Percentiles rank a stretch among this genome's conserved stretches.
phyloP scores from a whole-genome alignment of 208 protist genomes.

The Leishmania gerbilli region DNA sequence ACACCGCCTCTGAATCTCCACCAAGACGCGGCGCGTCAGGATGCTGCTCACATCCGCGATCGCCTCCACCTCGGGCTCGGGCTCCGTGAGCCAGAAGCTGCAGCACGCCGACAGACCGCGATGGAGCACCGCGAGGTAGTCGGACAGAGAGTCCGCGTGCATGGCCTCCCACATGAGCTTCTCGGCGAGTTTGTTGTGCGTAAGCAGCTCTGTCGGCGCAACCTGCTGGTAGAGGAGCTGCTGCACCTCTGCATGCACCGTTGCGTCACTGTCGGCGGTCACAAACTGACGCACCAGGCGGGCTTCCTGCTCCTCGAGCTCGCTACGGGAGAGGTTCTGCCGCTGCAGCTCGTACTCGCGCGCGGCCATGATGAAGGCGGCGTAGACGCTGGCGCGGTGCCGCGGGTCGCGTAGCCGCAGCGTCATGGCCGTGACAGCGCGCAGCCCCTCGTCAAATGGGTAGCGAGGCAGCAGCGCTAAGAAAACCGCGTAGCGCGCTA shows the following conservation, averaged over 20 bases:
- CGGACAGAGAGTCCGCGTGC: constrained; percentile 52
- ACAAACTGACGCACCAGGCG: constrained; percentile 66
- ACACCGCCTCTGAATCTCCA: constrained; percentile 12
- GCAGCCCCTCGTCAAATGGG: constrained; percentile 50
- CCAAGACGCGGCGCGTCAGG: constrained; percentile 55
- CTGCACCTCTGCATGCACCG: constrained; percentile 57
- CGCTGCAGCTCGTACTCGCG: constrained; percentile 58
- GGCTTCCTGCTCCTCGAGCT: constrained; percentile 67
- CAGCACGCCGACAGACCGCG: constrained; percentile 55
- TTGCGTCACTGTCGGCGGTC: constrained; percentile 41
- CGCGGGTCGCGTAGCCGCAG: constrained; percentile 42
- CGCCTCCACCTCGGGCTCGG: constrained; percentile 52
- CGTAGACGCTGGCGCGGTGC: constrained; percentile 70
- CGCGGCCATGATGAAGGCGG: constrained; percentile 55
- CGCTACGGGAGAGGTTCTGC: constrained; percentile 33
- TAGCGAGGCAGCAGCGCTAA: constrained; percentile 63
- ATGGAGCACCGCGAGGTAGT: constrained; percentile 42
- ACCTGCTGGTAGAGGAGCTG: constrained; percentile 56
- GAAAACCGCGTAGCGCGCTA: constrained; percentile 48
- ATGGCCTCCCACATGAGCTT: constrained; percentile 80
- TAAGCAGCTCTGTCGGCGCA: constrained; percentile 48
- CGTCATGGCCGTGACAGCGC: constrained; percentile 53
- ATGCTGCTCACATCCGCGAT: constrained; percentile 75
- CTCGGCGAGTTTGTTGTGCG: constrained; percentile 68
- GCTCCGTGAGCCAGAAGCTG: constrained; percentile 59